Conservation (phyloP, 192 early-diverging fungal species). For the Coemansia sp. region DNA sequence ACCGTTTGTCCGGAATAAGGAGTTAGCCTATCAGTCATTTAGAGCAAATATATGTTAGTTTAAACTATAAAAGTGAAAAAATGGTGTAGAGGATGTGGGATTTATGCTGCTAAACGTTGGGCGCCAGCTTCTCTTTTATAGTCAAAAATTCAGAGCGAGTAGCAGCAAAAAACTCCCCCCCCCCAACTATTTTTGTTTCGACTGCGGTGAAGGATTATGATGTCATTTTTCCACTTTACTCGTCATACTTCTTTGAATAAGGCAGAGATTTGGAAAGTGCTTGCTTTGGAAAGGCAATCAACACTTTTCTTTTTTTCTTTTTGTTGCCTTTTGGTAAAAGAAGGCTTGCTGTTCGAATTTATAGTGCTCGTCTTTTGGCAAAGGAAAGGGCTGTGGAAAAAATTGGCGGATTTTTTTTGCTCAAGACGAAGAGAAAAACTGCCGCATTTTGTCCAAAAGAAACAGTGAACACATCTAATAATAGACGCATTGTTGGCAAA, state of each 20-base stretch:
- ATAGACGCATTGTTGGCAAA: background rate
- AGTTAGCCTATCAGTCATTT: background rate
- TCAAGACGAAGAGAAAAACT: background rate
- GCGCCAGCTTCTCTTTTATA: background rate
- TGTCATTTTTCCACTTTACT: background rate
- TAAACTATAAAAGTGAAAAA: background rate
- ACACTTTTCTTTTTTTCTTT: too few species aligned
- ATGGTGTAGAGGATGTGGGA: background rate
- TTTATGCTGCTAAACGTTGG: background rate
- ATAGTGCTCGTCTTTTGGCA: background rate
- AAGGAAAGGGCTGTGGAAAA: background rate
- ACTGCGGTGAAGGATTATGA: background rate
- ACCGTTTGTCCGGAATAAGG: background rate
- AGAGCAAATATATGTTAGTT: background rate
- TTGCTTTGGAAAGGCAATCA: too few species aligned
- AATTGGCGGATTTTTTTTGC: background rate
- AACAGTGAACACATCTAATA: too few species aligned
- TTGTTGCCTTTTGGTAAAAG: background rate
- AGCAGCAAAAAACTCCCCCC: background rate
- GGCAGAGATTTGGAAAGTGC: background rate
- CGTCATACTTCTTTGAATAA: background rate
- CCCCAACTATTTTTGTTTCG: background rate
- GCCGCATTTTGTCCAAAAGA: background rate
- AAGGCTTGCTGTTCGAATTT: background rate
- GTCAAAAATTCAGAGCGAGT: background rate